Evolutionary conservation across 139 green algal genomes (phyloP).

Genomic region (Chlorella sp.): DNA sequence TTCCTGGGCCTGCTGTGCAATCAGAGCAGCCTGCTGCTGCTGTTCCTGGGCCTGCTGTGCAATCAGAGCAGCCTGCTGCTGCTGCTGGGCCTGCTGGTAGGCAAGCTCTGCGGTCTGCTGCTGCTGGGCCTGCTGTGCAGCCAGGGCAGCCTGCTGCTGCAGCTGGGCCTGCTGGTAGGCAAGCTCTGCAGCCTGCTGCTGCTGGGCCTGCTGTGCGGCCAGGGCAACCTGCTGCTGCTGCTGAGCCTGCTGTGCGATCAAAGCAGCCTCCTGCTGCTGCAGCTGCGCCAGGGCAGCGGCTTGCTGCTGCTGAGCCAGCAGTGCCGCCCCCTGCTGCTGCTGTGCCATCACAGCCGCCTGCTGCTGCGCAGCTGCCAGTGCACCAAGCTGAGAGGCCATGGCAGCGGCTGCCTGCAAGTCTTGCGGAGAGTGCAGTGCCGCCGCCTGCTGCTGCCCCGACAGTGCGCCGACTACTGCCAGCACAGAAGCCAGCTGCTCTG

Average conservation of each 20-base stretch:
- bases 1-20: no score
- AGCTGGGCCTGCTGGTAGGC: not conserved
- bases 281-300: not conserved
- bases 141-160: not conserved
- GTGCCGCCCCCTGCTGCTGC: not conserved
- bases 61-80: not conserved
- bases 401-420: not conserved
- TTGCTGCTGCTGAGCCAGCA: not conserved
- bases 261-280: not conserved
- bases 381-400: not conserved
- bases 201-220: not conserved
- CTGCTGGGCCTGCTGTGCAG: not conserved
- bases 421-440: not conserved
- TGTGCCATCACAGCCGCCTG: not conserved
- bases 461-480: not conserved
- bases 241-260: not conserved
- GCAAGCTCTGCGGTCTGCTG: not conserved
- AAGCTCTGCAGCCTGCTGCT: not conserved
- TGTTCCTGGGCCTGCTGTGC: not conserved
- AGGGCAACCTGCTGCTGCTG: conserved; percentile 3
- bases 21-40: conserved; percentile 13
- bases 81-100: not conserved
- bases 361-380: not conserved
- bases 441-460: not conserved
- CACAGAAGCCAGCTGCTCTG: not conserved